Evolutionary conservation across 2,329 filamentous ascomycete species (phyloP).

Genomic region (Cryphonectria naterciae): DNA sequence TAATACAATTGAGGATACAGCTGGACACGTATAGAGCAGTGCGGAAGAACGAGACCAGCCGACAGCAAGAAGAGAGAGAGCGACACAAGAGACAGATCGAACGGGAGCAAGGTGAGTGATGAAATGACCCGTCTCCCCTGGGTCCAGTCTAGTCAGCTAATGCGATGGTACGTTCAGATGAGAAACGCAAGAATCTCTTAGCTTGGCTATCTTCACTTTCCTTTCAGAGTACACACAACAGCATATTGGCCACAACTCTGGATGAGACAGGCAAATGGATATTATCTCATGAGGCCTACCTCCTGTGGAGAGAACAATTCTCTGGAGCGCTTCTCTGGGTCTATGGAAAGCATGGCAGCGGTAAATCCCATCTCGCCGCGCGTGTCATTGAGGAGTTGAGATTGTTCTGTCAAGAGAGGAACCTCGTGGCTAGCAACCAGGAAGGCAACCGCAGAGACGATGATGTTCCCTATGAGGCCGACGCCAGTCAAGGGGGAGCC

Average conservation of each 20-base stretch:
- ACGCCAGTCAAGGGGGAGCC: neutral
- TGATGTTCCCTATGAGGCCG: neutral
- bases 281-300: neutral
- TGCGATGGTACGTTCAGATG: neutral
- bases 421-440: neutral
- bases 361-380: constrained; percentile 11
- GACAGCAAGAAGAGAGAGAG: neutral
- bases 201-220: constrained; percentile 3
- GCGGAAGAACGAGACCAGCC: neutral
- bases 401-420: neutral
- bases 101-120: neutral
- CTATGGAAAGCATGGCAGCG: constrained; percentile 15
- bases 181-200: neutral
- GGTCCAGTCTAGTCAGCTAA: neutral
- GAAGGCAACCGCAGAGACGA: neutral
- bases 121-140: neutral
- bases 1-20: neutral
- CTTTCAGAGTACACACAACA: constrained; percentile 10
- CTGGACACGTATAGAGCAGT: neutral
- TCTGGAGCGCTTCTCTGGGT: constrained; percentile 7
- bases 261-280: constrained; percentile 5
- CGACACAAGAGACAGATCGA: neutral
- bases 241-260: neutral
- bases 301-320: neutral
- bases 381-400: constrained; percentile 11